Evolutionary conservation across 495 filamentous ascomycete species (phyloP).

Genomic region (Aspergillus sparsus): DNA sequence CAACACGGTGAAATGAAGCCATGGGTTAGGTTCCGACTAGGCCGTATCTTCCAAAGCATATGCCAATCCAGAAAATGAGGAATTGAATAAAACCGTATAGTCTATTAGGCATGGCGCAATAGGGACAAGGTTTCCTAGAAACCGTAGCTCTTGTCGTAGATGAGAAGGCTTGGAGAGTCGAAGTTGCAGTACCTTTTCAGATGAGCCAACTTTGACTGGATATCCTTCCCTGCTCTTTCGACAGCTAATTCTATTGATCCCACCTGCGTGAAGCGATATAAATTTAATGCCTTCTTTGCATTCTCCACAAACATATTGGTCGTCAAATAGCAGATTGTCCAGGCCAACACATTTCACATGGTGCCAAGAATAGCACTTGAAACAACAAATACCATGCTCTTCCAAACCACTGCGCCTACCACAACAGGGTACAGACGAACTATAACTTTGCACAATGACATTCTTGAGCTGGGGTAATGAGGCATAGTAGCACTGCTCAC

Average conservation of each 20-base stretch:
- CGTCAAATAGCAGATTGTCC: conserved; percentile 3
- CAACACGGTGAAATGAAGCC: background rate
- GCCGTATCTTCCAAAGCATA: conserved; percentile 15
- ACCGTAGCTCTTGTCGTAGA: conserved; percentile 18
- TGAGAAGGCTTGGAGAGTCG: conserved; percentile 21
- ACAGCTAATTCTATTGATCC: background rate
- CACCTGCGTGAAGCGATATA: background rate
- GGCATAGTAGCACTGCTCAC: conserved; percentile 17
- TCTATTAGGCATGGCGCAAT: conserved; percentile 15
- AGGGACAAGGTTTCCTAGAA: conserved; percentile 14
- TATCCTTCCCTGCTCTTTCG: background rate
- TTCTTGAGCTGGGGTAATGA: conserved; percentile 18
- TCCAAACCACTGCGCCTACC: conserved; percentile 12
- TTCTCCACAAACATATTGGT: background rate
- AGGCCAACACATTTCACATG: conserved; percentile 11
- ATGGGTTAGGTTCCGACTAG: background rate
- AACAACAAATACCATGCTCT: conserved; percentile 14
- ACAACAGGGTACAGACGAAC: conserved; percentile 17
- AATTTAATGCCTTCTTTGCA: background rate
- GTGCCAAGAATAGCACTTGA: conserved; percentile 12
- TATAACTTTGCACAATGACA: conserved; percentile 7
- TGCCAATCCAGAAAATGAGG: conserved; percentile 19
- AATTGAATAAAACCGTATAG: conserved; percentile 17
- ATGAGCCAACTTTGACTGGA: conserved; percentile 1
- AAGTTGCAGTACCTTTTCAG: conserved; percentile 8